A percentile compares a stretch with the other conserved stretches of the same genome.
phyloP scores from a whole-genome alignment of 2,329 filamentous ascomycete genomes.

The Pseudogymnoascus sp. region DNA sequence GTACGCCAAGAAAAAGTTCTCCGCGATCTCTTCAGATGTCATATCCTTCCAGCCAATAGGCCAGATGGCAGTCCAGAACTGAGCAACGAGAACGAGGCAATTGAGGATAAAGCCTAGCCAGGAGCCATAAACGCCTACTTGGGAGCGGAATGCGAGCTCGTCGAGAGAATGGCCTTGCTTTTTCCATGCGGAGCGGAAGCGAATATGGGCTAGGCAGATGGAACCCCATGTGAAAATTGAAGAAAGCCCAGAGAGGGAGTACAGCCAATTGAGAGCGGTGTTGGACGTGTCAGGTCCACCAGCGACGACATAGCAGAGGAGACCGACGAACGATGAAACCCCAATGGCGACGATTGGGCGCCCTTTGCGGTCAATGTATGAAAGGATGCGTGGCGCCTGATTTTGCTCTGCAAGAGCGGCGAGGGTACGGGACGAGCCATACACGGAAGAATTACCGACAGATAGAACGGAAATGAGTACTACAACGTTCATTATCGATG shows the following conservation, averaged over 20 bases:
- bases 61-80: neutral
- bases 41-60: neutral
- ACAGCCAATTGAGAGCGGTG: conserved; percentile 54
- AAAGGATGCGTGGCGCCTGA: conserved; percentile 48
- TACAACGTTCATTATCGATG: conserved; percentile 50
- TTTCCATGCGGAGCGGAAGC: conserved; percentile 54
- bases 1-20: conserved; percentile 29
- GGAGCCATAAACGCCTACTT: conserved; percentile 52
- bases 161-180: conserved; percentile 49
- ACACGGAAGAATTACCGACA: conserved; percentile 50
- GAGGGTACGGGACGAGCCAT: conserved; percentile 50
- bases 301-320: conserved; percentile 40
- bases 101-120: conserved; percentile 52
- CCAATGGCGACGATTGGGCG: conserved; percentile 45
- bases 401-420: conserved; percentile 51
- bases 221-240: conserved; percentile 58
- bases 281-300: conserved; percentile 36
- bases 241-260: conserved; percentile 53
- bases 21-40: conserved; percentile 6
- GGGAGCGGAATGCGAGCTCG: conserved; percentile 55
- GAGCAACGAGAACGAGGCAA: conserved; percentile 42
- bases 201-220: conserved; percentile 59
- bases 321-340: conserved; percentile 39
- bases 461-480: conserved; percentile 51
- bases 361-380: conserved; percentile 49